These are phyloP conservation scores for Antarctomyces pellizariae DNA, from an alignment of 495 filamentous ascomycete genomes.

Conservation along the genomic window DNA sequence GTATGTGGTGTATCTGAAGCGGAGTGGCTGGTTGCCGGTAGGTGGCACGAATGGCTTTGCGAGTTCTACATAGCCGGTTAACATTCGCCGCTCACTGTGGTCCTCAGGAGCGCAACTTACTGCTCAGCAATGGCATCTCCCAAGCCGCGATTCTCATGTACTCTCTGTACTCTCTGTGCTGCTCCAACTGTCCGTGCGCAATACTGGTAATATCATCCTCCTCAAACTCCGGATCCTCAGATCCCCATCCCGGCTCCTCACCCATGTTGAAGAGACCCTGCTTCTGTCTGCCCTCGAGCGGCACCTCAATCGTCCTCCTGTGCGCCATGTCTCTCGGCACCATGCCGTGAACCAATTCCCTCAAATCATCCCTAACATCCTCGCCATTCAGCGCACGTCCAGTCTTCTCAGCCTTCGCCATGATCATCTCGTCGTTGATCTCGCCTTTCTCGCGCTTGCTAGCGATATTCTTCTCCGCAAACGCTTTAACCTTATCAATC, in stretches of 20 bases:
- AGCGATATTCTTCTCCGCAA: no score
- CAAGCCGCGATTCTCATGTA: conserved; percentile 75
- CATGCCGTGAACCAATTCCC: no score
- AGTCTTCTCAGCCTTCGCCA: no score
- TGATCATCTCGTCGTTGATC: no score
- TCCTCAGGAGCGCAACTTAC: conserved; percentile 25
- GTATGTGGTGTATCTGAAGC: conserved; percentile 95
- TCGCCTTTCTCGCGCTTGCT: no score
- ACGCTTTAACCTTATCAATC: no score
- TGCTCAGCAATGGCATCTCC: conserved; percentile 82
- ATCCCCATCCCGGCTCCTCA: conserved; percentile 28
- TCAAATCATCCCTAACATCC: no score
- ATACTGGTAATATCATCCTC: conserved; percentile 64
- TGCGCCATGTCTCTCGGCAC: no score
- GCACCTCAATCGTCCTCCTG: no score
- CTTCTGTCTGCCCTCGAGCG: no score
- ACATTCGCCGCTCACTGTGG: conserved; percentile 2
- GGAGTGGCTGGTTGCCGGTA: conserved; percentile 36
- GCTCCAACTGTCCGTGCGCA: conserved; percentile 69
- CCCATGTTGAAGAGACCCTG: conserved; percentile 27
- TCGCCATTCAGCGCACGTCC: no score
- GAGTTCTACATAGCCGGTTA: conserved; percentile 29
- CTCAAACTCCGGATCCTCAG: conserved; percentile 34
- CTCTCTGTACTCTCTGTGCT: conserved; percentile 71
- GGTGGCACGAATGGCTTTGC: conserved; percentile 62